Conservation (phyloP, 2,329 filamentous ascomycete species). For the Fusarium camptoceras region DNA sequence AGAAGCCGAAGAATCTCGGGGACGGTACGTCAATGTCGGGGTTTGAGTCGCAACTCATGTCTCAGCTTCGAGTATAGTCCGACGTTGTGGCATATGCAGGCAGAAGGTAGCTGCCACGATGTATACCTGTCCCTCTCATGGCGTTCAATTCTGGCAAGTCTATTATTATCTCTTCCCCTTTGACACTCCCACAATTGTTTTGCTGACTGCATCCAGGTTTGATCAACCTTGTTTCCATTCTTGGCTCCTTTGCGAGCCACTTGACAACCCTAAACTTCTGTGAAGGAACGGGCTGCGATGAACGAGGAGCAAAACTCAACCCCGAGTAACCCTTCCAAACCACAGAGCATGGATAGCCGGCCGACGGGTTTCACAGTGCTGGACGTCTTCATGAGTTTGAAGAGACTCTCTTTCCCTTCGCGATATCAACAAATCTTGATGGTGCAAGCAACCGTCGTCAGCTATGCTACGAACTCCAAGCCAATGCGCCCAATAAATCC, state of each 20-base stretch:
- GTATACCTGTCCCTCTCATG: slow-evolving; percentile 4
- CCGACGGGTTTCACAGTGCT: slow-evolving; percentile 25
- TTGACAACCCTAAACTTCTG: not conserved
- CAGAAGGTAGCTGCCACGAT: slow-evolving; percentile 16
- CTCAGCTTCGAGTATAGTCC: slow-evolving; percentile 25
- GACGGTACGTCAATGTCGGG: slow-evolving; percentile 4
- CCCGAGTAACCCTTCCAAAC: not conserved
- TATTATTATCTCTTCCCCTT: slow-evolving; percentile 16
- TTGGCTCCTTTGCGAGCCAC: not conserved
- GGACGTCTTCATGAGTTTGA: not conserved
- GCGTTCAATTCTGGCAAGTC: slow-evolving; percentile 20
- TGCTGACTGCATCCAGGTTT: slow-evolving; percentile 24
- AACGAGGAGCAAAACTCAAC: not conserved
- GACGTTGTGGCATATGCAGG: slow-evolving; percentile 24
- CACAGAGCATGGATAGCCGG: slow-evolving; percentile 19
- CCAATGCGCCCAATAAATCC: slow-evolving; percentile 6
- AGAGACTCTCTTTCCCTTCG: not conserved
- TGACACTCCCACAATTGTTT: not conserved
- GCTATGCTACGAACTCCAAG: slow-evolving; percentile 22
- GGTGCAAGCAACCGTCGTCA: slow-evolving; percentile 21
- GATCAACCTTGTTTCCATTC: slow-evolving; percentile 10
- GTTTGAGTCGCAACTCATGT: slow-evolving; percentile 16
- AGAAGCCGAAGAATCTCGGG: slow-evolving; percentile 34
- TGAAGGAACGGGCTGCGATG: not conserved
- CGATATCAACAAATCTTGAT: slow-evolving; percentile 16